These are phyloP conservation scores for Vitis hybrid DNA, from an alignment of 177 flowering plant genomes.

Conservation along the genomic window DNA sequence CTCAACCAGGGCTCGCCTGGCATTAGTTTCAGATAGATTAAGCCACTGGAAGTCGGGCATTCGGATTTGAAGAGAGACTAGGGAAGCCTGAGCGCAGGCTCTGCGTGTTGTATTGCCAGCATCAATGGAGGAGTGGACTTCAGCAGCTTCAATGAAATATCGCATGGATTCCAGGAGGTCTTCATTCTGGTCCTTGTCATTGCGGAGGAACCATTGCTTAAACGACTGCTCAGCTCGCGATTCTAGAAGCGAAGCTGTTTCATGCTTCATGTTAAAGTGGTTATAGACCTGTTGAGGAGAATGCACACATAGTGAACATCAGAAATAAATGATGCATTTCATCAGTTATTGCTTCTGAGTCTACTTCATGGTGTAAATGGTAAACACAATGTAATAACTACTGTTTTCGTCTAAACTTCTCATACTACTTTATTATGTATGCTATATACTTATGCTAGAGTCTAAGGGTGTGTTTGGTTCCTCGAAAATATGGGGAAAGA, in stretches of 20 bases:
- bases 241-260: conserved; percentile 87
- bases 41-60: conserved; percentile 96
- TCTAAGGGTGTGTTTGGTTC: background rate
- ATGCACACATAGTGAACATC: background rate
- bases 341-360: background rate
- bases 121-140: conserved; percentile 83
- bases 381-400: background rate
- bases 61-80: conserved; percentile 92
- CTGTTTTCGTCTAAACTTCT: background rate
- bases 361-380: too few species aligned
- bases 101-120: conserved; percentile 86
- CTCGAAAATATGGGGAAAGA: too few species aligned
- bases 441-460: background rate
- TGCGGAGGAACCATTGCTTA: conserved; percentile 62
- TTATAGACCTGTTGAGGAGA: conserved; percentile 68
- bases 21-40: conserved; percentile 83
- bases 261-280: conserved; percentile 97
- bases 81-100: conserved; percentile 92
- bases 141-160: conserved; percentile 85
- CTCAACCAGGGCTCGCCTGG: conserved; percentile 85
- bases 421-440: background rate
- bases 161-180: conserved; percentile 95
- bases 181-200: conserved; percentile 83
- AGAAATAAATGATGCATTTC: background rate
- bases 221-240: conserved; percentile 69